Evolutionary conservation across 805 yeast genomes (phyloP).

Genomic region (Monosporozyma solicola): DNA sequence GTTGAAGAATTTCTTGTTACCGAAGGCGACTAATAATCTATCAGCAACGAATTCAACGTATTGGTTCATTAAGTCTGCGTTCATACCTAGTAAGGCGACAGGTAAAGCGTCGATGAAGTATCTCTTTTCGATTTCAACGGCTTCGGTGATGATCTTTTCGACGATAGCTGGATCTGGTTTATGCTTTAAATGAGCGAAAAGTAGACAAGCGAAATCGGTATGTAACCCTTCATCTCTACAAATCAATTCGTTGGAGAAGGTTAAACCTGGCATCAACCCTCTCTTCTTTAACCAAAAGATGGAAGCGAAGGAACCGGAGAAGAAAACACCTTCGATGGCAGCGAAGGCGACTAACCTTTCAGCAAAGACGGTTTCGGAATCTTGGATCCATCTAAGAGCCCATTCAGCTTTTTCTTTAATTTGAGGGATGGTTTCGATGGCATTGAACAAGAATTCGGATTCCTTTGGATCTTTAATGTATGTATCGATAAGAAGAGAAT

Average conservation of each 20-base stretch:
- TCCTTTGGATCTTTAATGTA: slow-evolving; percentile 95
- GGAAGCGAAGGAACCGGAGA: slow-evolving; percentile 96
- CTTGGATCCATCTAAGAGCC: slow-evolving; percentile 97
- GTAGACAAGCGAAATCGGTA: slow-evolving; percentile 94
- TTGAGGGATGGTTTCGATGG: slow-evolving; percentile 93
- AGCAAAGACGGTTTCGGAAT: slow-evolving; percentile 78
- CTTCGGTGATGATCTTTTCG: slow-evolving; percentile 84
- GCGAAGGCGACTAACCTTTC: slow-evolving; percentile 98
- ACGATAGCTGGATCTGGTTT: slow-evolving; percentile 77
- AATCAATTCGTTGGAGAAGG: slow-evolving; percentile 94
- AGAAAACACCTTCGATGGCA: slow-evolving; percentile 97
- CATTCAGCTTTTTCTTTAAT: slow-evolving; percentile 96
- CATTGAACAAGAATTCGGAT: slow-evolving; percentile 83
- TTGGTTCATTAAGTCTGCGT: slow-evolving; percentile 88
- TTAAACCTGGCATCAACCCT: slow-evolving; percentile 97
- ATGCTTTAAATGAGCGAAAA: slow-evolving; percentile 86
- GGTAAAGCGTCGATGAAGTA: slow-evolving; percentile 95
- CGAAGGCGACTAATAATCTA: slow-evolving; percentile 83
- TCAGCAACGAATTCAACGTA: slow-evolving; percentile 97
- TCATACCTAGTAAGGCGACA: slow-evolving; percentile 89
- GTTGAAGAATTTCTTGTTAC: slow-evolving; percentile 82
- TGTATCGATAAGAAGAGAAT: slow-evolving; percentile 87
- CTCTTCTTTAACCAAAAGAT: slow-evolving; percentile 98
- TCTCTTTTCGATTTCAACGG: slow-evolving; percentile 89
- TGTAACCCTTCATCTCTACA: slow-evolving; percentile 98